Evolutionary conservation across 106 monocot species (phyloP).

Genomic region (Allium cepa): DNA sequence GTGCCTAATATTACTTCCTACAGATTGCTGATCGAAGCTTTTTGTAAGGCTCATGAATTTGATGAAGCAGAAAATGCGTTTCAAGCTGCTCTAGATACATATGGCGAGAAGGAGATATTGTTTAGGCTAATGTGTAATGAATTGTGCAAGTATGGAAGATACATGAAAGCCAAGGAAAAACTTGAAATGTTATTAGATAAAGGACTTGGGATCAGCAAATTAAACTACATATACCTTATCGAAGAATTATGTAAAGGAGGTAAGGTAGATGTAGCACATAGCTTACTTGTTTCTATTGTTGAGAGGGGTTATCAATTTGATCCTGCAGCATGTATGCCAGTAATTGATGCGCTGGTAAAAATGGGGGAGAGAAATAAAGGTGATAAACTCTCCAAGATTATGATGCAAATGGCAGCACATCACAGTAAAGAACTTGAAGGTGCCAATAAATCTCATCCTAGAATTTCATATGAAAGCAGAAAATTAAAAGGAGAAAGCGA

Average conservation of each 20-base stretch:
- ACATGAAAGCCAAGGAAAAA: constrained; percentile 46
- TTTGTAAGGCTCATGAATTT: constrained; percentile 53
- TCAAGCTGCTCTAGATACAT: constrained; percentile 41
- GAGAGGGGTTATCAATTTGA: constrained; percentile 53
- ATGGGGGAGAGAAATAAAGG: constrained; percentile 63
- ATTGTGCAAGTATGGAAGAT: constrained; percentile 46
- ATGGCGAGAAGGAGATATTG: constrained; percentile 51
- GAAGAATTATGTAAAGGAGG: constrained; percentile 66
- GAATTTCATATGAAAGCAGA: background rate
- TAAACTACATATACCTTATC: constrained; percentile 56
- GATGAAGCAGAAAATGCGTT: constrained; percentile 45
- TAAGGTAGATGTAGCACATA: constrained; percentile 45
- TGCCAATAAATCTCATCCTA: constrained; percentile 10
- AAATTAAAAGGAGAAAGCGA: constrained; percentile 15
- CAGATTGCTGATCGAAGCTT: constrained; percentile 56
- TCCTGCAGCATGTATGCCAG: constrained; percentile 72
- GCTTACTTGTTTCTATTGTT: constrained; percentile 43
- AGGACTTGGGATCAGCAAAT: constrained; percentile 38
- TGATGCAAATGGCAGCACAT: constrained; percentile 75
- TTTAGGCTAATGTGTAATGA: constrained; percentile 70
- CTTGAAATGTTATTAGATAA: constrained; percentile 42
- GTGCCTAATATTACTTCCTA: constrained; percentile 67
- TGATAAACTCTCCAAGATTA: constrained; percentile 60
- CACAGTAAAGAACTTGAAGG: constrained; percentile 14
- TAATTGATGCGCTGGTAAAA: constrained; percentile 61